Conservation (phyloP, 768 basidiomycete species). For the Termitomyces sp. region DNA sequence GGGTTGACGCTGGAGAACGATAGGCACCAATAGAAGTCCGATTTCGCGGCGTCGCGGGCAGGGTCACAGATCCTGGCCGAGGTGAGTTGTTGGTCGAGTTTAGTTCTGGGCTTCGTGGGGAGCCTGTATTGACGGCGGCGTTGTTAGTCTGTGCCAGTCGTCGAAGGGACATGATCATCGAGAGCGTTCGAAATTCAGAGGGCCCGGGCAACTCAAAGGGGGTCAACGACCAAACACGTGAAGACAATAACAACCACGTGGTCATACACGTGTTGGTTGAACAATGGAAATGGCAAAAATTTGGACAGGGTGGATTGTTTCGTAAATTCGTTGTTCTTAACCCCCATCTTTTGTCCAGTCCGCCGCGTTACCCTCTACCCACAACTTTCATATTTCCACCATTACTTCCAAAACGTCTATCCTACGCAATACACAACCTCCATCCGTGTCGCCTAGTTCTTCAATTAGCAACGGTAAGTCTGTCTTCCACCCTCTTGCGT, state of each 20-base stretch:
- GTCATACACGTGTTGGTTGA: slow-evolving; percentile 47
- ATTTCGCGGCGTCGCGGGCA: slow-evolving; percentile 41
- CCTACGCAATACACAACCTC: slow-evolving; percentile 43
- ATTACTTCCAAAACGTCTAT: slow-evolving; percentile 60
- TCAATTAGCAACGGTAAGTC: slow-evolving; percentile 44
- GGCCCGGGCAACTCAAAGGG: no score
- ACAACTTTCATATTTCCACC: slow-evolving; percentile 26
- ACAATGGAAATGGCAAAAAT: slow-evolving; percentile 42
- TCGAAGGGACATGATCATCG: slow-evolving; percentile 47
- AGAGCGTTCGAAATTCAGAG: not conserved
- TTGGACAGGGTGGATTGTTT: slow-evolving; percentile 4
- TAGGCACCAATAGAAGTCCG: slow-evolving; percentile 49
- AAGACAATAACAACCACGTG: no score
- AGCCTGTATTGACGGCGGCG: slow-evolving; percentile 29
- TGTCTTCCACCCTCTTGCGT: slow-evolving; percentile 3
- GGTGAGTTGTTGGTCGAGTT: slow-evolving; percentile 14
- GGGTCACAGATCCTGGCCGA: slow-evolving; percentile 28
- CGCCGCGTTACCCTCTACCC: slow-evolving; percentile 25
- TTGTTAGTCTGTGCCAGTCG: slow-evolving; percentile 54
- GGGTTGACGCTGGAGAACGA: slow-evolving; percentile 60
- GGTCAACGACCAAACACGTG: slow-evolving; percentile 24
- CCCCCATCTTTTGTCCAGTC: slow-evolving; percentile 16
- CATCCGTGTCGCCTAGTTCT: slow-evolving; percentile 75
- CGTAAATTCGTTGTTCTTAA: slow-evolving; percentile 16
- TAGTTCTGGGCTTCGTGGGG: slow-evolving; percentile 30